phyloP scores from a whole-genome alignment of 78 protist species.

The Dictyostelium intermedium region DNA sequence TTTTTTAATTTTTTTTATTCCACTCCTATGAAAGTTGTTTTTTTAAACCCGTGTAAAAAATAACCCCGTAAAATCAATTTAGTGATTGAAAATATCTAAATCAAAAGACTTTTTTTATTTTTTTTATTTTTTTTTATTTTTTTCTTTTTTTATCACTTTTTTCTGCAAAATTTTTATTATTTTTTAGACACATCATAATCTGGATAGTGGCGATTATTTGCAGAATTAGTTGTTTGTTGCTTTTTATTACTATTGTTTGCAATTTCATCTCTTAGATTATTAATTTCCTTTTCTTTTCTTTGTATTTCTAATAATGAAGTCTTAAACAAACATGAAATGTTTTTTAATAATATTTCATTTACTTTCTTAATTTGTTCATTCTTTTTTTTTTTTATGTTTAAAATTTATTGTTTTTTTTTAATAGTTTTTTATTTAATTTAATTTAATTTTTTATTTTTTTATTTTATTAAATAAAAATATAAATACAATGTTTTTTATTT shows the following conservation, averaged over 20 bases:
- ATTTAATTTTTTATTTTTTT: no score
- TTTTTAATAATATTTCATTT: constrained; percentile 25
- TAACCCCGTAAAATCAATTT: background rate
- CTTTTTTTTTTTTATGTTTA: background rate
- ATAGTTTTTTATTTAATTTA: background rate
- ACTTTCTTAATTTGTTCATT: background rate
- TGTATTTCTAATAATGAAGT: constrained; percentile 22
- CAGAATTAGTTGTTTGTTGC: background rate
- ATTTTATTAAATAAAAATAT: no score
- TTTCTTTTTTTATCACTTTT: no score
- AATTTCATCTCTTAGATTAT: background rate
- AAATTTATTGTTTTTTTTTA: no score
- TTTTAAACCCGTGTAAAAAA: background rate
- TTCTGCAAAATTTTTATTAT: background rate
- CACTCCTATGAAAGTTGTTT: background rate
- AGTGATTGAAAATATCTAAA: background rate
- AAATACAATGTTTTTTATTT: no score
- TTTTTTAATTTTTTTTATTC: no score
- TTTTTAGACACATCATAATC: background rate
- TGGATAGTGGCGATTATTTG: background rate
- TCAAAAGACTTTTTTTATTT: background rate
- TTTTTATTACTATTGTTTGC: background rate
- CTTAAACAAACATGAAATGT: constrained; percentile 34
- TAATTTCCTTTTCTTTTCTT: constrained; percentile 41
- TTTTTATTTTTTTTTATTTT: no score